Conservation (phyloP, 139 green algal genomes). For the Chlamydomonas incerta region DNA sequence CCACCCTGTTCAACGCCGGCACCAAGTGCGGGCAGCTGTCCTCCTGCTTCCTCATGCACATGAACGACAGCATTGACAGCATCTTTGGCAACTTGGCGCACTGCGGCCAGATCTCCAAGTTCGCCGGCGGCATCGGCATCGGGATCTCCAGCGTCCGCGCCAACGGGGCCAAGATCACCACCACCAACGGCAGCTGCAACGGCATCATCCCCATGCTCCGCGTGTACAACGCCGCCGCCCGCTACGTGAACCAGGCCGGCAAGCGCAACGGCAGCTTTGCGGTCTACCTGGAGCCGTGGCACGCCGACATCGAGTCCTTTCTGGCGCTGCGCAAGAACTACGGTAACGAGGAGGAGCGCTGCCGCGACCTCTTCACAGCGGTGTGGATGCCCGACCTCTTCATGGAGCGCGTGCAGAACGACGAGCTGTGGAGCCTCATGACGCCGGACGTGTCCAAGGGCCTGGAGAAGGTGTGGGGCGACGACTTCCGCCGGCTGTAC, state of each 20-base stretch:
- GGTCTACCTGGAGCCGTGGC: constrained; percentile 81
- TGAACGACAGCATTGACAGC: constrained; percentile 57
- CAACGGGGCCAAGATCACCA: constrained; percentile 16
- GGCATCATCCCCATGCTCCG: constrained; percentile 58
- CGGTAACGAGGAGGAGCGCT: constrained; percentile 69
- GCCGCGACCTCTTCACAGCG: constrained; percentile 75
- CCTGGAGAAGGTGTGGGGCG: constrained; percentile 50
- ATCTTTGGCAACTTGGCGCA: constrained; percentile 60
- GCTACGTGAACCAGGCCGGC: constrained; percentile 47
- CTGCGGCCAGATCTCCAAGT: constrained; percentile 56
- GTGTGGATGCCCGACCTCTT: constrained; percentile 80
- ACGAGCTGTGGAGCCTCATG: constrained; percentile 58
- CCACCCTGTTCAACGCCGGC: constrained; percentile 62
- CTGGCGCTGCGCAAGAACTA: constrained; percentile 79
- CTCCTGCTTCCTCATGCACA: constrained; percentile 53
- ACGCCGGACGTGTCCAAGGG: constrained; percentile 84
- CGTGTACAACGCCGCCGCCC: constrained; percentile 53
- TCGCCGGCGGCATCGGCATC: constrained; percentile 56
- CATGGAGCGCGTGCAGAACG: constrained; percentile 65
- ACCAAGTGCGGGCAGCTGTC: constrained; percentile 41
- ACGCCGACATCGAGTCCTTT: constrained; percentile 76
- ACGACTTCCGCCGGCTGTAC: constrained; percentile 86
- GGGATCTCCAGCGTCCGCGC: constrained; percentile 47
- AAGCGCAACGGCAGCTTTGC: constrained; percentile 39
- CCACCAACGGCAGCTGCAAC: constrained; percentile 48